phyloP scores from a whole-genome alignment of 129 eudicot genomes.

The Daucus carota region DNA sequence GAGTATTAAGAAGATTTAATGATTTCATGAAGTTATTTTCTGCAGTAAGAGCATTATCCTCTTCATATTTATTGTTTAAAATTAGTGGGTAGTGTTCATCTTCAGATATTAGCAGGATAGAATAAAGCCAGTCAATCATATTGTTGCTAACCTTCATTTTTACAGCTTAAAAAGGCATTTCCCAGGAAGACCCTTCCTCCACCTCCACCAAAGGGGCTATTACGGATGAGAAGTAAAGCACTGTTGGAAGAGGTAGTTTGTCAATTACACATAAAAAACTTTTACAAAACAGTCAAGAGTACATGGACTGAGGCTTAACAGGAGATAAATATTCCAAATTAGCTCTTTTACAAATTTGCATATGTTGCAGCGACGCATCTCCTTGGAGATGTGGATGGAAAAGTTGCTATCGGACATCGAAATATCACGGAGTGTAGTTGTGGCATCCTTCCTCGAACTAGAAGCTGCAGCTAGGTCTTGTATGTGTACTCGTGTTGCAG shows the following conservation, averaged over 20 bases:
- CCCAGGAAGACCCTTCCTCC: constrained; percentile 74
- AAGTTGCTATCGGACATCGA: constrained; percentile 83
- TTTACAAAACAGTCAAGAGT: neutral
- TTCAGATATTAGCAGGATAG: neutral
- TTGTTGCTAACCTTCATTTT: constrained; percentile 8
- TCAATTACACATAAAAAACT: no score
- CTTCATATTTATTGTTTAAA: neutral
- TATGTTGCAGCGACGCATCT: constrained; percentile 65
- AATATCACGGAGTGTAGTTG: constrained; percentile 70
- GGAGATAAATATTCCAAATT: no score
- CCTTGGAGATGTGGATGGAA: constrained; percentile 90
- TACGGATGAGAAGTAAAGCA: constrained; percentile 64
- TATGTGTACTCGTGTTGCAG: constrained; percentile 30
- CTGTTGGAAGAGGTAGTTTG: constrained; percentile 78
- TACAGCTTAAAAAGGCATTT: constrained; percentile 69
- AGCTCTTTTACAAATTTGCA: neutral
- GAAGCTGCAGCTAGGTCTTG: constrained; percentile 98
- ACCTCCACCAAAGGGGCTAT: constrained; percentile 91
- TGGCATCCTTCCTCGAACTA: constrained; percentile 93
- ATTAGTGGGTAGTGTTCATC: neutral
- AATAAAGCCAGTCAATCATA: neutral
- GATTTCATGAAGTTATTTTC: constrained; percentile 82
- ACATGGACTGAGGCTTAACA: neutral
- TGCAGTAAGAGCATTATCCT: constrained; percentile 55
- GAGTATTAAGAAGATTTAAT: constrained; percentile 89